phyloP scores from a whole-genome alignment of 352 stramenopile genomes.

The Phytophthora kernoviae region DNA sequence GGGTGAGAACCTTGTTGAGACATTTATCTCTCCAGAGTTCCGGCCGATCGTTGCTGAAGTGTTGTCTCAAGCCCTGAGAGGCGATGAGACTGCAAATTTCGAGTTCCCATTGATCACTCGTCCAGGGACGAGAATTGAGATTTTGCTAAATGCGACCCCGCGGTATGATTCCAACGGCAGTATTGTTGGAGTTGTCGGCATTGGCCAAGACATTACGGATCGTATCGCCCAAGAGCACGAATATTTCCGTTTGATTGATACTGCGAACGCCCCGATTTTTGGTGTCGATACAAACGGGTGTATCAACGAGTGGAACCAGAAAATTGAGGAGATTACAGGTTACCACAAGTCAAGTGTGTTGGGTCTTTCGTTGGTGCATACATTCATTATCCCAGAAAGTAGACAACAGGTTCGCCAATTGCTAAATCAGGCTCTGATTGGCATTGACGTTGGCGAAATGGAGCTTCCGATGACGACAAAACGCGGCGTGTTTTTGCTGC shows the following conservation, averaged over 20 bases:
- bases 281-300: constrained; percentile 81
- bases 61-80: constrained; percentile 70
- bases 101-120: constrained; percentile 89
- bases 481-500: constrained; percentile 60
- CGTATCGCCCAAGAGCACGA: constrained; percentile 88
- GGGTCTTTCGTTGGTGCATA: constrained; percentile 74
- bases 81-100: constrained; percentile 88
- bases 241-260: constrained; percentile 73
- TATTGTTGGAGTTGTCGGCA: constrained; percentile 79
- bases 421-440: constrained; percentile 80
- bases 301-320: constrained; percentile 90
- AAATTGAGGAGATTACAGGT: constrained; percentile 86
- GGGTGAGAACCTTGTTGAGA: constrained; percentile 84
- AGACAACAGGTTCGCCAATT: constrained; percentile 70
- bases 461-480: constrained; percentile 87
- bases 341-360: constrained; percentile 77
- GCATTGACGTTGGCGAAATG: constrained; percentile 90
- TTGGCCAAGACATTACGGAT: constrained; percentile 65
- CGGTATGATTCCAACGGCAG: constrained; percentile 50
- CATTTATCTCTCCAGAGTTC: constrained; percentile 86
- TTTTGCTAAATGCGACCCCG: constrained; percentile 43
- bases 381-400: constrained; percentile 80
- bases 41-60: constrained; percentile 77
- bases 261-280: constrained; percentile 84
- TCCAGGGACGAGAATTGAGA: constrained; percentile 57